phyloP scores from a whole-genome alignment of 2,329 filamentous ascomycete genomes.

The Epichloe sylvatica region DNA sequence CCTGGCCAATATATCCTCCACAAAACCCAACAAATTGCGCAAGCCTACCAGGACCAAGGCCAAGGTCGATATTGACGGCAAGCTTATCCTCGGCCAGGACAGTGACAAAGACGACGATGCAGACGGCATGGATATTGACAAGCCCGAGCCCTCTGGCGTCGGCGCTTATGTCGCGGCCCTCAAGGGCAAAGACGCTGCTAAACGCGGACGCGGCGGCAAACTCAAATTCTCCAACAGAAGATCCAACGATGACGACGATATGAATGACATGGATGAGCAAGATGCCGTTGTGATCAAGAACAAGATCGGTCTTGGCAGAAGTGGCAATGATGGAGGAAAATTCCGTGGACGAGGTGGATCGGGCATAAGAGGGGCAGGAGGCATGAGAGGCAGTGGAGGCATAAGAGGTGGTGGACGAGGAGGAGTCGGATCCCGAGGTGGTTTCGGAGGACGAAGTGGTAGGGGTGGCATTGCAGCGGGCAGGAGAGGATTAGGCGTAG shows the following conservation, averaged over 20 bases:
- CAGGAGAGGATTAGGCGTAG: constrained; percentile 35
- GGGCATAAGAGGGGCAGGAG: neutral
- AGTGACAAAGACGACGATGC: constrained; percentile 32
- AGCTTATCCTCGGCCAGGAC: constrained; percentile 57
- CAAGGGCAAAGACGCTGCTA: constrained; percentile 51
- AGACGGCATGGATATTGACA: constrained; percentile 51
- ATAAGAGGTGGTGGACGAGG: constrained; percentile 19
- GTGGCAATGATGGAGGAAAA: constrained; percentile 14
- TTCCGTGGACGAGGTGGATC: constrained; percentile 17
- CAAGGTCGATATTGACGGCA: constrained; percentile 63
- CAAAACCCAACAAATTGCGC: constrained; percentile 57
- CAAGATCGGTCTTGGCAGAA: constrained; percentile 26
- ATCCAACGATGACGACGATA: constrained; percentile 32
- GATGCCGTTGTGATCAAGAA: constrained; percentile 40
- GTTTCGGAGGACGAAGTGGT: constrained; percentile 28
- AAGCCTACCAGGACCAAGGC: constrained; percentile 45
- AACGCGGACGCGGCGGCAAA: constrained; percentile 50
- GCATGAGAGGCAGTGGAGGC: constrained; percentile 15
- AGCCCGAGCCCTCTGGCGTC: constrained; percentile 46
- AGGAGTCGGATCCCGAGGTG: constrained; percentile 12
- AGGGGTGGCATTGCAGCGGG: constrained; percentile 33
- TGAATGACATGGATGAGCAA: constrained; percentile 39
- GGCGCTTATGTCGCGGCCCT: constrained; percentile 57
- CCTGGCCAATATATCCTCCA: constrained; percentile 84
- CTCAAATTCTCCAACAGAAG: constrained; percentile 58